phyloP scores from a whole-genome alignment of 108 stramenopile species.

The Skeletonema menzelii region DNA sequence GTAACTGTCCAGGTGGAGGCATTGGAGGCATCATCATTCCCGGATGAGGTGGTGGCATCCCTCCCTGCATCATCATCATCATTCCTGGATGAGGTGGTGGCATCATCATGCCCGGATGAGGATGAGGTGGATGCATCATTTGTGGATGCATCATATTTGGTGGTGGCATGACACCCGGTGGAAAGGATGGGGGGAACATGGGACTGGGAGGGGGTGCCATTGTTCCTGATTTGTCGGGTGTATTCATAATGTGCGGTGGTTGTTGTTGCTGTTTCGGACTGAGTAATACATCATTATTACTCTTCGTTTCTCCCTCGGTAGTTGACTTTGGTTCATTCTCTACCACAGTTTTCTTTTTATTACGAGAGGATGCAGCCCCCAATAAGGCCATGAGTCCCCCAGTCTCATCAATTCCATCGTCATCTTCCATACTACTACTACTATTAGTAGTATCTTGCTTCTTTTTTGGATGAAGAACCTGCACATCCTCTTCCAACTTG shows the following conservation, averaged over 20 bases:
- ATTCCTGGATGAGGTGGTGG: slow-evolving; percentile 15
- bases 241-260: not conserved
- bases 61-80: too few relatives aligned
- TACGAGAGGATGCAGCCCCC: slow-evolving; percentile 18
- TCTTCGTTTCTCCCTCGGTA: not conserved
- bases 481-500: slow-evolving; percentile 16
- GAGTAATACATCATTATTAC: not conserved
- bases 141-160: slow-evolving; percentile 3
- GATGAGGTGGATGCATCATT: slow-evolving; percentile 13
- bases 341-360: too few relatives aligned
- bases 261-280: slow-evolving; percentile 9
- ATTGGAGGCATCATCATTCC: slow-evolving; percentile 1
- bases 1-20: not conserved
- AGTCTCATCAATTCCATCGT: slow-evolving; percentile 8
- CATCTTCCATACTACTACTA: not conserved
- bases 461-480: not conserved
- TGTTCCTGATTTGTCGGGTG: slow-evolving; percentile 14
- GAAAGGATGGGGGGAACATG: slow-evolving; percentile 28
- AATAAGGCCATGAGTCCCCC: slow-evolving; percentile 23
- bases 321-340: too few relatives aligned
- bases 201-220: slow-evolving; percentile 41
- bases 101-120: slow-evolving; percentile 11
- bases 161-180: slow-evolving; percentile 1
- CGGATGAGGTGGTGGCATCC: not conserved
- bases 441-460: too few relatives aligned